phyloP scores from a whole-genome alignment of 2,329 filamentous ascomycete species.

The Thelonectria blattea region DNA sequence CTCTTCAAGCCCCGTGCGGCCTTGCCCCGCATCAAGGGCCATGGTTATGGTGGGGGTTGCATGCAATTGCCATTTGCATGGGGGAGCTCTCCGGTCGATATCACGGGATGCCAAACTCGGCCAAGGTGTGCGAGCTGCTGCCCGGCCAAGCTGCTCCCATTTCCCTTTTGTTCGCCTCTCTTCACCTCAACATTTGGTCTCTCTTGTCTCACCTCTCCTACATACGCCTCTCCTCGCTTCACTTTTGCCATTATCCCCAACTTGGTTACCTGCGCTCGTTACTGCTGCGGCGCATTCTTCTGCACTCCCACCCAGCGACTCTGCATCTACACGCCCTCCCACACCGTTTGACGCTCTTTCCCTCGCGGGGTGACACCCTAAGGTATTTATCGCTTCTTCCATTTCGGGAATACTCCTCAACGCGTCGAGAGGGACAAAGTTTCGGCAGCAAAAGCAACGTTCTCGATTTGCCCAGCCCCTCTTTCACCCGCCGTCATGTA shows the following conservation, averaged over 20 bases:
- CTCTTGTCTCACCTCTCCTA: constrained; percentile 1
- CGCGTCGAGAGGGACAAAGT: constrained; percentile 20
- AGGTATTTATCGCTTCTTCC: constrained; percentile 27
- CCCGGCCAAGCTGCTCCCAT: background rate
- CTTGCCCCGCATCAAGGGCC: constrained; percentile 28
- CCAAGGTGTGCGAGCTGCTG: constrained; percentile 6
- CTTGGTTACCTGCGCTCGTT: background rate
- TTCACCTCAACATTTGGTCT: background rate
- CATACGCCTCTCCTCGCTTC: background rate
- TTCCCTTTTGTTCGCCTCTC: background rate
- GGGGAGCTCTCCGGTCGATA: background rate
- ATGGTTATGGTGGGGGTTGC: constrained; percentile 33
- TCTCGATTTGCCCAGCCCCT: constrained; percentile 10
- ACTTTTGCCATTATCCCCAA: background rate
- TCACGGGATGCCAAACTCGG: constrained; percentile 6
- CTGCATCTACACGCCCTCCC: constrained; percentile 22
- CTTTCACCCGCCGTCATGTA: constrained; percentile 38
- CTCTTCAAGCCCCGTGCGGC: constrained; percentile 19
- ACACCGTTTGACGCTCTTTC: constrained; percentile 25
- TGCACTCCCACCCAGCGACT: constrained; percentile 7
- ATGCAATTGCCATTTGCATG: constrained; percentile 19
- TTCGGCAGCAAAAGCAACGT: constrained; percentile 27
- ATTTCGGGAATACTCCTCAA: constrained; percentile 29
- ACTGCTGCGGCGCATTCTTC: constrained; percentile 11
- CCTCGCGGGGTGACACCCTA: constrained; percentile 32